Evolutionary conservation across 192 early-diverging fungal genomes (phyloP), one percentile per base, ranked within the genome.

Genomic region (Rhizoclosmatium sp.): DNA sequence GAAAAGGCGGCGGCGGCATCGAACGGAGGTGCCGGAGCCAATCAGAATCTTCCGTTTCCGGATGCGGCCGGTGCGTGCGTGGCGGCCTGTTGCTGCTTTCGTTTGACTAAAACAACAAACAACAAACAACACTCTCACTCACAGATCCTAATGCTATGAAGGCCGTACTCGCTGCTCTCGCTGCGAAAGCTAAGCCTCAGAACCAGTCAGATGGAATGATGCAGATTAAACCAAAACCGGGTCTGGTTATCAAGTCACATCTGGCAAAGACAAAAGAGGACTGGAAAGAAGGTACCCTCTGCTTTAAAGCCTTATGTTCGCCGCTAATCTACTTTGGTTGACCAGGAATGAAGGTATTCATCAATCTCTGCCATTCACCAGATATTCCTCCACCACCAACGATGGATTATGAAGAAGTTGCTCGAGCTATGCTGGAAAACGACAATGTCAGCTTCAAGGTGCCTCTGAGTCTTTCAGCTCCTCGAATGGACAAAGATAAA

Each of bases 291-390:
- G 60, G 60, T 75, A 2, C 49, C 21, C 59, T 4, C 10, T 23
- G 2, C 47, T 19, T 56, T 56, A 31, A 31, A 31, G 31, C 31
- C 31, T 31, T 47, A 47, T 44, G 31, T 1, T 54, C 16, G 9
- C 16, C 51, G 23, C 60, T 7, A 62, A 62, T 62, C 21, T 41
- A 44, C 5, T 68, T 41, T 68, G 4, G 51, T 54, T 12, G 5
- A 54, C 14, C 45, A 10, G 82, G 82, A 45, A 86, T 84, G 1
- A 81, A 82, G 49, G 82, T 93, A 1, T 92, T 89, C 78, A 86
- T 93, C 71, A 93, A 93, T 71, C 64, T 93, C n/a, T 92, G 92
- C 62, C 83, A 90, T 59, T 85, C 87, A 2, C 66, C 76, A 19
- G 69, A 82, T 66, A 81, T 92, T 44, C 90, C 92, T 1, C 78